These are phyloP conservation scores for Neocucurbitaria cava DNA, from an alignment of 2,329 filamentous ascomycete genomes.

Conservation along the genomic window DNA sequence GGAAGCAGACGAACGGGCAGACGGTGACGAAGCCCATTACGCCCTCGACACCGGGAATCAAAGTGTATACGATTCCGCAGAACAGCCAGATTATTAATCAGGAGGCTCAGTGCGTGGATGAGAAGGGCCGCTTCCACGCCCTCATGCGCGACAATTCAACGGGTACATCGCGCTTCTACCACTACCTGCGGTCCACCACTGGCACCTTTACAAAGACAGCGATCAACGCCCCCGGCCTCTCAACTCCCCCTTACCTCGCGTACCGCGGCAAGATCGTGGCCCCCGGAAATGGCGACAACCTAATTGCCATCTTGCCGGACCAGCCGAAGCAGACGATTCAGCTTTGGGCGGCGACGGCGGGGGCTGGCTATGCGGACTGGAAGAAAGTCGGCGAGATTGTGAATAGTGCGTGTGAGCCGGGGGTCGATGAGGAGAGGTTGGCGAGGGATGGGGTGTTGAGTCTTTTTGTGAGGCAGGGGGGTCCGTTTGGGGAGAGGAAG, in stretches of 20 bases:
- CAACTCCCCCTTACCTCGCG: slow-evolving; percentile 39
- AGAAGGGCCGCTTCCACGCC: slow-evolving; percentile 56
- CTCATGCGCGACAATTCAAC: slow-evolving; percentile 55
- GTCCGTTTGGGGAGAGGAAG: slow-evolving; percentile 40
- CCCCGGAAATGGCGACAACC: slow-evolving; percentile 30
- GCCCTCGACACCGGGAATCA: slow-evolving; percentile 52
- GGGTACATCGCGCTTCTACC: slow-evolving; percentile 39
- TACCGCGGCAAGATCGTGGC: slow-evolving; percentile 43
- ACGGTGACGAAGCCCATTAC: slow-evolving; percentile 52
- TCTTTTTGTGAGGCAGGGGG: slow-evolving; percentile 44
- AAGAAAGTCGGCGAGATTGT: slow-evolving; percentile 38
- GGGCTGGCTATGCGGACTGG: slow-evolving; percentile 37
- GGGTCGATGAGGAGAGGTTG: slow-evolving; percentile 41
- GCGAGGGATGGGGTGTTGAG: slow-evolving; percentile 34
- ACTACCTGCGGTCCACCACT: slow-evolving; percentile 37
- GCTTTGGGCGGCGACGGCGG: slow-evolving; percentile 39
- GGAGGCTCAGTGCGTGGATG: slow-evolving; percentile 58
- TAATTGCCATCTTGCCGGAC: slow-evolving; percentile 42
- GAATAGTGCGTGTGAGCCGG: slow-evolving; percentile 41
- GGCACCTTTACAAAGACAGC: slow-evolving; percentile 42
- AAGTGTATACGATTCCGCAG: slow-evolving; percentile 55
- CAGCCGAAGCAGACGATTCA: slow-evolving; percentile 35
- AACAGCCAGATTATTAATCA: slow-evolving; percentile 59
- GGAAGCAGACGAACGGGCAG: slow-evolving; percentile 51
- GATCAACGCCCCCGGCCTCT: slow-evolving; percentile 37